Percentiles rank a stretch among this genome's conserved stretches.
Evolutionary conservation across 225 moss, liverwort and hornwort genomes (phyloP).

Genomic region (Thuidium tamariscinum): DNA sequence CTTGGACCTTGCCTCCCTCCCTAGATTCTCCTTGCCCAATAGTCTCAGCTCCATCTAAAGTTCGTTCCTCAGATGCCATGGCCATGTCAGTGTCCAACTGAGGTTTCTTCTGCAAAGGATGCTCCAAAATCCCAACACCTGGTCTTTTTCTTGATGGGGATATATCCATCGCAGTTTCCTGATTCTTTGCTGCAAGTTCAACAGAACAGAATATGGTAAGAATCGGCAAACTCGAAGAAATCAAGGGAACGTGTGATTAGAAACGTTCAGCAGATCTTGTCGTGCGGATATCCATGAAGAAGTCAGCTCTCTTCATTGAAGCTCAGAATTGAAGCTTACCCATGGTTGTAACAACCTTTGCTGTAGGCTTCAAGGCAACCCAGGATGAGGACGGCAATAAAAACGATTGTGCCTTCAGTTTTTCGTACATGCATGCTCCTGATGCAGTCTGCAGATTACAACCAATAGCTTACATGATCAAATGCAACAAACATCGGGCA

Average conservation of each 20-base stretch:
- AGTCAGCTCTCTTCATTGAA: background rate
- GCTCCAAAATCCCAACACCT: conserved; percentile 27
- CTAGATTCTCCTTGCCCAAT: conserved; percentile 28
- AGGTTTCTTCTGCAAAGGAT: conserved; percentile 35
- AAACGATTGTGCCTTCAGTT: conserved; percentile 58
- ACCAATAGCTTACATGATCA: background rate
- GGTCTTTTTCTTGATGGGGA: conserved; percentile 54
- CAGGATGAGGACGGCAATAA: conserved; percentile 33
- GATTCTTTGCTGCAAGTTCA: conserved; percentile 32
- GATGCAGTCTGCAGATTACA: conserved; percentile 50
- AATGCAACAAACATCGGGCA: background rate
- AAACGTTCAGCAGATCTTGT: background rate
- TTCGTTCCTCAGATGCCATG: conserved; percentile 24
- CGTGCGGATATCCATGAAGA: background rate
- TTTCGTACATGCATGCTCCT: conserved; percentile 82
- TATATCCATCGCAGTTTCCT: conserved; percentile 34
- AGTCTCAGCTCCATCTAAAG: conserved; percentile 27
- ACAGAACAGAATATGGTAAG: background rate
- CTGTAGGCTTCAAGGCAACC: conserved; percentile 24
- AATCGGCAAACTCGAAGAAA: background rate
- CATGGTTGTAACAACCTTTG: conserved; percentile 32
- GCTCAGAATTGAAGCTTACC: conserved; percentile 15
- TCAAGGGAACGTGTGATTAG: background rate
- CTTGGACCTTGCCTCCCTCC: conserved; percentile 32
- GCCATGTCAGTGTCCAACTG: conserved; percentile 32